Evolutionary conservation across 2,329 filamentous ascomycete species (phyloP).

Genomic region (Nemania sp.): DNA sequence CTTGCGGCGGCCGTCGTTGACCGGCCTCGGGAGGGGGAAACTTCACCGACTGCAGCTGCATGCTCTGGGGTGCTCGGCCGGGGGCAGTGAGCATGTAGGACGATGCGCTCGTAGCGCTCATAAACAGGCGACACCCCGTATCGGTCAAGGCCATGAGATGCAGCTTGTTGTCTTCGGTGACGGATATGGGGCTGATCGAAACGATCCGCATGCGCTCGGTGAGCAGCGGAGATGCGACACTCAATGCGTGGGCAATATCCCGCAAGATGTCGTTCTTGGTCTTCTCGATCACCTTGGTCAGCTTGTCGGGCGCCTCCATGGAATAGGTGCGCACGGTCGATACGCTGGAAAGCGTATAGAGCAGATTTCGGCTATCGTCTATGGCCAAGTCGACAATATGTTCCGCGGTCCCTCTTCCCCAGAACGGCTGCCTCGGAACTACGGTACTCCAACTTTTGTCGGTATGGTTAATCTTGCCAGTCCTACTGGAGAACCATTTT

Average conservation of each 20-base stretch:
- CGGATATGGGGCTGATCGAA: conserved; percentile 82
- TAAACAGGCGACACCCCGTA: conserved; percentile 87
- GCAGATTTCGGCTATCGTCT: conserved; percentile 82
- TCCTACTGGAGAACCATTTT: conserved; percentile 90
- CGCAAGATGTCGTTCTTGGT: conserved; percentile 62
- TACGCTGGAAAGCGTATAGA: conserved; percentile 87
- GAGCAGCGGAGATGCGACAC: conserved; percentile 72
- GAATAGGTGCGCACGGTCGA: conserved; percentile 93
- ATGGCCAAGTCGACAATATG: conserved; percentile 78
- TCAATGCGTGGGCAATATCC: conserved; percentile 80
- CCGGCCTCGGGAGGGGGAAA: conserved; percentile 69
- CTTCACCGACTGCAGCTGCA: conserved; percentile 97
- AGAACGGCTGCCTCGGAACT: conserved; percentile 57
- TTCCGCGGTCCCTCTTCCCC: conserved; percentile 59
- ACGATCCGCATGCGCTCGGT: conserved; percentile 73
- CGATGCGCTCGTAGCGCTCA: conserved; percentile 83
- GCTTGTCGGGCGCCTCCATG: conserved; percentile 67
- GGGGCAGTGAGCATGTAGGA: conserved; percentile 65
- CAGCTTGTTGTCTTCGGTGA: conserved; percentile 76
- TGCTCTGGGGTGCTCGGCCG: conserved; percentile 78
- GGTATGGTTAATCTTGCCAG: conserved; percentile 87
- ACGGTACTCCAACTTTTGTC: conserved; percentile 71
- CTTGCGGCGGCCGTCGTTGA: conserved; percentile 32
- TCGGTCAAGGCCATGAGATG: conserved; percentile 89
- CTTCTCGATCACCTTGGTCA: conserved; percentile 68